A percentile compares a stretch with the other conserved stretches of the same genome.
Evolutionary conservation across 768 basidiomycete genomes (phyloP).

Genomic region (Amanita pseudoporphyria): DNA sequence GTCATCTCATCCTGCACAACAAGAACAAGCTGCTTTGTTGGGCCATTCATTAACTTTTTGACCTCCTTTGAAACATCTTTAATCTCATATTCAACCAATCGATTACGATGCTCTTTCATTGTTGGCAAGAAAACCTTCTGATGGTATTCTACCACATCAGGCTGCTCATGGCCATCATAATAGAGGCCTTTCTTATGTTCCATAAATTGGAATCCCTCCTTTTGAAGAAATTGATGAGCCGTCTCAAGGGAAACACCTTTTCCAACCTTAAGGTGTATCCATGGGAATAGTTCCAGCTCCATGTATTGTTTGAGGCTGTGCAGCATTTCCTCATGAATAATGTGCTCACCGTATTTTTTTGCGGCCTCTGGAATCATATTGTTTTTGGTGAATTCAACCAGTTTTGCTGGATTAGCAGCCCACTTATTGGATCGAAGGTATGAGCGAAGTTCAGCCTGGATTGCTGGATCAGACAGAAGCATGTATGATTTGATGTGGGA

Average conservation of each 20-base stretch:
- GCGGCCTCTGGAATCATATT: conserved; percentile 18
- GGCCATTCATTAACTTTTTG: not conserved
- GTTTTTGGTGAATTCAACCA: conserved; percentile 17
- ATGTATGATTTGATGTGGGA: conserved; percentile 19
- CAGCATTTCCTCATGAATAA: conserved; percentile 25
- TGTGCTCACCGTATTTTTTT: conserved; percentile 18
- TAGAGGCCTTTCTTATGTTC: conserved; percentile 21
- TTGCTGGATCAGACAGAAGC: conserved; percentile 18
- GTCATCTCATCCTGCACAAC: conserved; percentile 31
- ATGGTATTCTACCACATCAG: conserved; percentile 24
- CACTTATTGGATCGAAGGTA: conserved; percentile 26
- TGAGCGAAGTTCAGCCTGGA: conserved; percentile 19
- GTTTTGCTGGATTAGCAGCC: conserved; percentile 24
- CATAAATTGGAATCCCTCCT: conserved; percentile 18
- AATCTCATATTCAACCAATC: not conserved
- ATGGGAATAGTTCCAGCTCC: conserved; percentile 23
- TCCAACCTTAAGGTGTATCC: conserved; percentile 17
- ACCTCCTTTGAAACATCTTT: conserved; percentile 10
- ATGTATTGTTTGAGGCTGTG: conserved; percentile 22
- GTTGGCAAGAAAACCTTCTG: conserved; percentile 18
- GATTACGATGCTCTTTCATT: conserved; percentile 14
- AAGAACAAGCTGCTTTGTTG: conserved; percentile 18
- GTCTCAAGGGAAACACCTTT: conserved; percentile 24
- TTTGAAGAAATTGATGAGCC: conserved; percentile 19
- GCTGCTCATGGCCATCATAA: conserved; percentile 27